Conservation (phyloP, 2,329 filamentous ascomycete species). For the Fusarium drepaniforme region DNA sequence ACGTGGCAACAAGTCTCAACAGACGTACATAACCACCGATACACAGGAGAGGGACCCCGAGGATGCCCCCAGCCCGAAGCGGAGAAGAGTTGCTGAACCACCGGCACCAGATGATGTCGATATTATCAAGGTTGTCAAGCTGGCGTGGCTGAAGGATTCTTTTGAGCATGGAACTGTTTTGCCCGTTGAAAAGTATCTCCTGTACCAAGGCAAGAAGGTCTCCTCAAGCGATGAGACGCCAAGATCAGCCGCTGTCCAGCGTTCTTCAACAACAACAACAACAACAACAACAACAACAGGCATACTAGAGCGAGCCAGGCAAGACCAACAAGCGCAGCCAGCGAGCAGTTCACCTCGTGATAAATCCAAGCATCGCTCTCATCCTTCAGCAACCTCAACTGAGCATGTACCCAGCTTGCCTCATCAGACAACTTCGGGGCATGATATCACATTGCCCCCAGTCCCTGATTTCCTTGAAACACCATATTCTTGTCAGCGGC, state of each 20-base stretch:
- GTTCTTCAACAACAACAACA: slow-evolving; percentile 10
- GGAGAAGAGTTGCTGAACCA: slow-evolving; percentile 27
- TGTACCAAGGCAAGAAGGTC: slow-evolving; percentile 65
- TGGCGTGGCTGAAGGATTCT: slow-evolving; percentile 70
- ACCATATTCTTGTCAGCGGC: slow-evolving; percentile 83
- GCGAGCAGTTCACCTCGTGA: slow-evolving; percentile 16
- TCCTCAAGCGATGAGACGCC: slow-evolving; percentile 2
- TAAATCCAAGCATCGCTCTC: slow-evolving; percentile 17
- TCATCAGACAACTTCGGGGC: slow-evolving; percentile 82
- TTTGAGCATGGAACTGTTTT: slow-evolving; percentile 58
- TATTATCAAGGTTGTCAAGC: slow-evolving; percentile 66
- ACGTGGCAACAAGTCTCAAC: not conserved
- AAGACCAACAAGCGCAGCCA: slow-evolving; percentile 19
- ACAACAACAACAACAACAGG: not conserved
- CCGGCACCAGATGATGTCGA: slow-evolving; percentile 1
- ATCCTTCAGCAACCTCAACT: slow-evolving; percentile 6
- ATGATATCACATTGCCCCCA: slow-evolving; percentile 74
- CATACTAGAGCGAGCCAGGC: slow-evolving; percentile 40
- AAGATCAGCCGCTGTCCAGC: not conserved
- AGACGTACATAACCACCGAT: not conserved
- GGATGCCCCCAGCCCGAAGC: slow-evolving; percentile 27
- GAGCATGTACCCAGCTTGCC: slow-evolving; percentile 59
- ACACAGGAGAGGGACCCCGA: not conserved
- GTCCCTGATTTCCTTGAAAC: slow-evolving; percentile 74
- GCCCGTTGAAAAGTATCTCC: slow-evolving; percentile 62